Conservation (phyloP, 2,329 filamentous ascomycete genomes). For the Alternaria angustiovoidea region DNA sequence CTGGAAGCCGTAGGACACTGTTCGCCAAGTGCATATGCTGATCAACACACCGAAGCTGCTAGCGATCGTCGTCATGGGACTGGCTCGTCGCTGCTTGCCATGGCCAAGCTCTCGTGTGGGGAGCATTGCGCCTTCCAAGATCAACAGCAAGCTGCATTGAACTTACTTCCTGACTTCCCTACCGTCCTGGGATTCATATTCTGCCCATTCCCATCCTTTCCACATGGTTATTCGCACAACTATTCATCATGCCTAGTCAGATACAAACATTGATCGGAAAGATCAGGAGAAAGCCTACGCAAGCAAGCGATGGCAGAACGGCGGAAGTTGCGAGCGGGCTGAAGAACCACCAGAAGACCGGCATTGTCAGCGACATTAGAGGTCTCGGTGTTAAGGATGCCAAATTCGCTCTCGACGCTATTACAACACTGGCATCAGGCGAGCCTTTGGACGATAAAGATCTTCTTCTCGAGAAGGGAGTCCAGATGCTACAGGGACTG, state of each 20-base stretch:
- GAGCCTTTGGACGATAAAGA: conserved; percentile 69
- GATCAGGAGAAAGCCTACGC: conserved; percentile 57
- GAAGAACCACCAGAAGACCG: conserved; percentile 35
- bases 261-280: conserved; percentile 55
- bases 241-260: conserved; percentile 42
- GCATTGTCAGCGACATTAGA: conserved; percentile 62
- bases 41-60: conserved; percentile 25
- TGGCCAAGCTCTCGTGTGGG: conserved; percentile 14
- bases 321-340: conserved; percentile 38
- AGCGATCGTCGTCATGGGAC: conserved; percentile 18
- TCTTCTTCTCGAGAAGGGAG: conserved; percentile 57
- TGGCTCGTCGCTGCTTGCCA: conserved; percentile 8
- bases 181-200: conserved; percentile 5
- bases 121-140: conserved; percentile 14
- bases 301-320: conserved; percentile 58
- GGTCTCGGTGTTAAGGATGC: conserved; percentile 60
- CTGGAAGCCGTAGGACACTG: conserved; percentile 6
- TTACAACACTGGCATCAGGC: conserved; percentile 70
- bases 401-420: conserved; percentile 60
- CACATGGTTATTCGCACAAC: conserved; percentile 4
- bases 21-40: conserved; percentile 25
- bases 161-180: conserved; percentile 5
- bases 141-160: conserved; percentile 2
- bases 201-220: background rate
- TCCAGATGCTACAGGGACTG: conserved; percentile 61